Evolutionary conservation across 2,329 filamentous ascomycete genomes (phyloP), one percentile per base, ranked within the genome.

Genomic region (Sporothrix humicola): DNA sequence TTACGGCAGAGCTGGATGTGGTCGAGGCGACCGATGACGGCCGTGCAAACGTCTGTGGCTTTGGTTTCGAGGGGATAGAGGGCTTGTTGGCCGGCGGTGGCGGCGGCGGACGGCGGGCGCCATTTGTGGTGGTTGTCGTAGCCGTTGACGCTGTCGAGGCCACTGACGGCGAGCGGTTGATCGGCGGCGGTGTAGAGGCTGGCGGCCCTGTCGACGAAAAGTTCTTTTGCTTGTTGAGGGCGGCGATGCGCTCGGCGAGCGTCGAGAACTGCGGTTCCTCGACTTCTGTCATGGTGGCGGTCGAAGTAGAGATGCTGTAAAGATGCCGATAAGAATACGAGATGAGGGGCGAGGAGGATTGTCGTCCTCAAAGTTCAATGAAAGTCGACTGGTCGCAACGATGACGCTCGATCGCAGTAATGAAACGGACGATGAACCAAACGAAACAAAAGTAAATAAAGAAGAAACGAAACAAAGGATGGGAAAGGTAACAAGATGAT

Each of bases 191-290:
- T 12, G 70, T 13, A 15, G 59, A 31, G 9, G 66, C n/a, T 1
- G 70, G 9, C 0, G 69, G 13, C 54, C 59, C 42, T 13, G 37
- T 26, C 7, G 75, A 74, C 37, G 42, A 65, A 82, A 91, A 88
- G 82, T 87, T 88, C 81, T 88, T 88, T 80, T 90, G 86, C 78
- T 83, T 82, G 77, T 91, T 91, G 76, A 91, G 84, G 44, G 89
- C 89, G 10, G 89, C 89, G 75, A 91, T 91, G 71, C 89, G 85
- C 80, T 90, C 88, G 4, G 87, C 85, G 37, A 91, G 84, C 8
- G 86, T 87, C 74, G 83, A 89, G 80, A 89, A 90, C 75, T 87
- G 87, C 54, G 88, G 88, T 78, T 91, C 89, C 77, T 90, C 87
- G 61, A 85, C 83, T 71, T 91, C 89, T 8, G 88, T 84, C 89